Evolutionary conservation across 148 eudicot species (phyloP).

Genomic region (Drosera capensis): DNA sequence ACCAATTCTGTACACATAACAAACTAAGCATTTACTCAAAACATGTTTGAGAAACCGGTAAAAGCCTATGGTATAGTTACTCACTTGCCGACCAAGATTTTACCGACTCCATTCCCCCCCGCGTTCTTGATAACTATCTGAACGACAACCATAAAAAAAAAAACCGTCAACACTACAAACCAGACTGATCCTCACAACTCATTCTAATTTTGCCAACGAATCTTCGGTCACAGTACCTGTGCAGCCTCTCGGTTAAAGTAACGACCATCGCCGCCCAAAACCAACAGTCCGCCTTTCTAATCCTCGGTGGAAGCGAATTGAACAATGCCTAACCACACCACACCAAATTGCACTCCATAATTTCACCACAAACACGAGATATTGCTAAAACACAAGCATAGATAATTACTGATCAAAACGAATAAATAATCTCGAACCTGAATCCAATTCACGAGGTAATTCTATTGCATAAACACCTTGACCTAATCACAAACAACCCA

Average conservation of each 20-base stretch:
- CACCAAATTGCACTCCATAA: constrained; percentile 2
- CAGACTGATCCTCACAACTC: background rate
- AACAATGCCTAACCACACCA: constrained; percentile 57
- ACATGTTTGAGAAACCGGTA: too few relatives aligned
- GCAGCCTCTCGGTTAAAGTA: constrained; percentile 92
- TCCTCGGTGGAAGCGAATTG: constrained; percentile 71
- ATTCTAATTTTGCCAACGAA: background rate
- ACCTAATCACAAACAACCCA: constrained; percentile 31
- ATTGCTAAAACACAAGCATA: background rate
- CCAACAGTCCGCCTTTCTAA: constrained; percentile 62
- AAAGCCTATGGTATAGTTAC: constrained; percentile 10
- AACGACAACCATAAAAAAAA: constrained; percentile 7
- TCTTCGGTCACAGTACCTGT: too few relatives aligned
- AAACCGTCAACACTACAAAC: background rate
- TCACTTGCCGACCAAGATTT: constrained; percentile 89
- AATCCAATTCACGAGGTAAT: constrained; percentile 96
- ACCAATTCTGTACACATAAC: background rate
- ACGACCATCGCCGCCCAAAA: constrained; percentile 97
- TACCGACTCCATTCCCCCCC: constrained; percentile 89
- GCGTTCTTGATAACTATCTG: constrained; percentile 91
- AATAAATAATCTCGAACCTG: constrained; percentile 81
- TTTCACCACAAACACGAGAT: constrained; percentile 1
- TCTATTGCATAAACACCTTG: constrained; percentile 81
- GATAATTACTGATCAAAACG: background rate
- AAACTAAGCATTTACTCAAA: background rate